Conservation (phyloP, 2,329 filamentous ascomycete genomes). For the Fusarium cicatricum region DNA sequence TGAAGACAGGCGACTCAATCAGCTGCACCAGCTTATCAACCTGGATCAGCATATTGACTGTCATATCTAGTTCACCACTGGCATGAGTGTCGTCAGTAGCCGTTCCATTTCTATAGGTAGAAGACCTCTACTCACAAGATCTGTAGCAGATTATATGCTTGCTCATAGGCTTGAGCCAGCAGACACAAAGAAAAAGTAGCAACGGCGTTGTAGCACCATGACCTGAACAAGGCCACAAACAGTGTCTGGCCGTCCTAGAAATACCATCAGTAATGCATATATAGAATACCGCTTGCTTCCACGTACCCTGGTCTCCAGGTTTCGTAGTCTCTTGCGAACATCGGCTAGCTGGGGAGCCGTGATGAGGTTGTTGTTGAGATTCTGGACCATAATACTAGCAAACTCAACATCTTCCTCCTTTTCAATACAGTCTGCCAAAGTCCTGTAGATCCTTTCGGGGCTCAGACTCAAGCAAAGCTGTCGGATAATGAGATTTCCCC, state of each 20-base stretch:
- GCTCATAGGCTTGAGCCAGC: constrained; percentile 96
- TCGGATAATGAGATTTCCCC: constrained; percentile 95
- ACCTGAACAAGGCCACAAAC: constrained; percentile 92
- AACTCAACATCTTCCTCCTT: constrained; percentile 99
- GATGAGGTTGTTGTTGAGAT: constrained; percentile 98
- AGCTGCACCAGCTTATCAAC: constrained; percentile 98
- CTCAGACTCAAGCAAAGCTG: constrained; percentile 93
- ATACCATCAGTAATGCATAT: constrained; percentile 8
- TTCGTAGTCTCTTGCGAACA: constrained; percentile 86
- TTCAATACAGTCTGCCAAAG: constrained; percentile 93
- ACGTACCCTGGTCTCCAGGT: constrained; percentile 81
- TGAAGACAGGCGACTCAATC: constrained; percentile 96
- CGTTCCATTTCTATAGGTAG: neutral
- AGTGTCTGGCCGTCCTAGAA: constrained; percentile 88
- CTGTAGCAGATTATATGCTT: constrained; percentile 93
- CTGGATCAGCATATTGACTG: constrained; percentile 97
- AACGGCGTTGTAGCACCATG: constrained; percentile 98
- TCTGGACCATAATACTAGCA: constrained; percentile 99
- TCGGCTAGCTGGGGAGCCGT: constrained; percentile 95
- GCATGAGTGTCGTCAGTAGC: neutral
- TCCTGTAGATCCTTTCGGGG: constrained; percentile 94
- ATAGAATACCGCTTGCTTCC: too few relatives aligned
- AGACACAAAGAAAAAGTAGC: constrained; percentile 96
- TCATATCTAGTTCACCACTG: constrained; percentile 98
- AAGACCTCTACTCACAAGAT: constrained; percentile 74